Evolutionary conservation across 2,329 filamentous ascomycete genomes (phyloP), one percentile per base, ranked within the genome.

Genomic region (Alternaria rosae): DNA sequence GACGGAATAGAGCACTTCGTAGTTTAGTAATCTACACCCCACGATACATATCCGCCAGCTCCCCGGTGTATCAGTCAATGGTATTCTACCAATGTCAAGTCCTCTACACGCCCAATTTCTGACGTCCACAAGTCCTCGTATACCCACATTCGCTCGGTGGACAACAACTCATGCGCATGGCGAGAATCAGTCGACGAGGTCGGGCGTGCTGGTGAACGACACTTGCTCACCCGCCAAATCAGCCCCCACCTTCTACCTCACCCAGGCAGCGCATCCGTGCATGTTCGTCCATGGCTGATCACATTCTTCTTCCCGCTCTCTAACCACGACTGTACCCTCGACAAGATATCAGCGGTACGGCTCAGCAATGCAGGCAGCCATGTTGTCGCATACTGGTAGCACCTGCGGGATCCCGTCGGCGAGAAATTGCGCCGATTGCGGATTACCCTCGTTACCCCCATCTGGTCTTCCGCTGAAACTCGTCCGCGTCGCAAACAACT

Each of bases 381-480:
- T 51, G 47, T 15, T 17, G 20, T 51, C 30, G 30, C 28, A 38
- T 38, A 38, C 35, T 38, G 35, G 20, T 51, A 38, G 47, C 47
- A 51, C 30, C 30, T 56, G 28, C 41, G 21, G 15, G n/a, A 42
- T 15, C 13, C 42, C 60, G 61, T 45, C 67, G 69, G 69, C 25
- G 21, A 23, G 25, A 67, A 44, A 55, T 67, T 69, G 58, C 30
- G 52, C 69, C 69, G 67, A 59, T 47, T 32, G 28, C 20, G 51
- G 23, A 38, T 20, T 42, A 17, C 45, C 23, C 12, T 25, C 17
- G n/a, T n/a, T n/a, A n/a, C n/a, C n/a, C n/a, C n/a, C n/a, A n/a
- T n/a, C n/a, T 30, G 48, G 32, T 9, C 32, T 43, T 54, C 70
- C 70, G 67, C 41, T 67, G 65, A 72, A 72, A 71, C 69, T 73